phyloP scores from a whole-genome alignment of 495 filamentous ascomycete genomes.

The Penicillium ochrochloron region DNA sequence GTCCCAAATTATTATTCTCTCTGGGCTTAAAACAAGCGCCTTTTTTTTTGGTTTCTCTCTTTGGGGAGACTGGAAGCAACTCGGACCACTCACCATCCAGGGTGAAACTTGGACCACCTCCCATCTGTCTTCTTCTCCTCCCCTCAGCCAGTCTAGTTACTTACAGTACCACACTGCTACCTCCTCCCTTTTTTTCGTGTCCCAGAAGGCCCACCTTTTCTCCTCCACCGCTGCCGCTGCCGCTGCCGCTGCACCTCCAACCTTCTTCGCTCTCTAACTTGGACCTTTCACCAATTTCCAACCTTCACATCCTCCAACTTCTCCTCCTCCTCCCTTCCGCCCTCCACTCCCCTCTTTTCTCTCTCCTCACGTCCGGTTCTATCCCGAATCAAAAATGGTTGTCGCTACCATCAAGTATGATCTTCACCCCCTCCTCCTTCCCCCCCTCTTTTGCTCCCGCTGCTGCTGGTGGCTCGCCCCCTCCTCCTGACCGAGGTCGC shows the following conservation, averaged over 20 bases:
- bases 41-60: too few species aligned
- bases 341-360: constrained; percentile 17
- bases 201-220: constrained; percentile 11
- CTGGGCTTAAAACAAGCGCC: too few species aligned
- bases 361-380: constrained; percentile 25
- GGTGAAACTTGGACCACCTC: background rate
- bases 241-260: constrained; percentile 12
- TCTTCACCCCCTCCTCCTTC: constrained; percentile 21
- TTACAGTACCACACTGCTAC: background rate
- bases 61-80: too few species aligned
- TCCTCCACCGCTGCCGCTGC: constrained; percentile 10
- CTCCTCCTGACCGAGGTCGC: constrained; percentile 24
- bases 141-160: constrained; percentile 19
- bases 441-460: constrained; percentile 12
- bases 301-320: constrained; percentile 12
- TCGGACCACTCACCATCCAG: background rate
- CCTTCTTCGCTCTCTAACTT: constrained; percentile 4
- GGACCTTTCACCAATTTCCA: background rate
- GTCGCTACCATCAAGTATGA: constrained; percentile 47
- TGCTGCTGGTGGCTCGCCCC: background rate
- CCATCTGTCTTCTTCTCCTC: constrained; percentile 7
- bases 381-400: constrained; percentile 34
- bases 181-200: background rate
- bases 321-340: constrained; percentile 16
- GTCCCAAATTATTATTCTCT: too few species aligned